phyloP scores from a whole-genome alignment of 306 rosid species.

The Macrotyloma uniflorum region DNA sequence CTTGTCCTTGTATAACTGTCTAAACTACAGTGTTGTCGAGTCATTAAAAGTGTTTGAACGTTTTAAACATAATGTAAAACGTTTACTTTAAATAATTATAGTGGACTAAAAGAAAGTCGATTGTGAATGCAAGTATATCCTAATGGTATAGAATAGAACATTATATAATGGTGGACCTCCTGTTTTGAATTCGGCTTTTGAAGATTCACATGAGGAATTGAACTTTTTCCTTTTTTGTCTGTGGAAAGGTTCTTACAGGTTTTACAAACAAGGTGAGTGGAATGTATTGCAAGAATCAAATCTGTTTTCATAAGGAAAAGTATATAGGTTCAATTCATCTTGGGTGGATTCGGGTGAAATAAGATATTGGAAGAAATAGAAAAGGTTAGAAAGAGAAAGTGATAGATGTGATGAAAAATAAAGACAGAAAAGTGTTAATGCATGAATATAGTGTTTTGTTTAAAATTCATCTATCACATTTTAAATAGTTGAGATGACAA shows the following conservation, averaged over 20 bases:
- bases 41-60: background rate
- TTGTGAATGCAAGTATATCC: background rate
- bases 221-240: background rate
- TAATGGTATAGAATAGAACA: background rate
- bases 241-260: background rate
- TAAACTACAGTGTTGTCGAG: background rate
- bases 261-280: background rate
- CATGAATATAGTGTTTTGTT: background rate
- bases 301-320: background rate
- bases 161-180: constrained; percentile 9
- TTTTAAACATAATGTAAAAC: background rate
- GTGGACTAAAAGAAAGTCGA: background rate
- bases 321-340: background rate
- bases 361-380: background rate
- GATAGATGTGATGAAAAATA: background rate
- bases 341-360: background rate
- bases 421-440: background rate
- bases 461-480: background rate
- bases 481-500: background rate
- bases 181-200: background rate
- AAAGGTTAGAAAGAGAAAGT: background rate
- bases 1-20: background rate
- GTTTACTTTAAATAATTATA: background rate
- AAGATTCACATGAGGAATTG: background rate
- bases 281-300: background rate